Evolutionary conservation across 192 early-diverging fungal species (phyloP).

Genomic region (Coemansia sp.): DNA sequence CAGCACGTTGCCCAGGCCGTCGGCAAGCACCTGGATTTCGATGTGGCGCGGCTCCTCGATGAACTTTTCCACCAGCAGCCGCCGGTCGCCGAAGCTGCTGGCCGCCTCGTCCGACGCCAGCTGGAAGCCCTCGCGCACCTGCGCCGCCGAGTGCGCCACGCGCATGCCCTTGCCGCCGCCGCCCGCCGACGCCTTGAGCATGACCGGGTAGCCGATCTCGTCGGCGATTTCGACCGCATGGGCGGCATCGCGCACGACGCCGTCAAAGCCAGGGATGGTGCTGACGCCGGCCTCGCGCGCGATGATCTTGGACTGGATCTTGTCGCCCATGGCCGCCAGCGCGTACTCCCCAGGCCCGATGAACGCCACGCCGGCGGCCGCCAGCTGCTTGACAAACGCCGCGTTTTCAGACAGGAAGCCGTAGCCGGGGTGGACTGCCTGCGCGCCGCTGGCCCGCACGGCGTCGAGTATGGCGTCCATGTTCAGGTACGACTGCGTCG

Average conservation of each 20-base stretch:
- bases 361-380: slow-evolving; percentile 71
- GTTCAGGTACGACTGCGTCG: slow-evolving; percentile 82
- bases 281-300: slow-evolving; percentile 73
- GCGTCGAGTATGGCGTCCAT: slow-evolving; percentile 79
- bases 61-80: slow-evolving; percentile 91
- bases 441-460: slow-evolving; percentile 72
- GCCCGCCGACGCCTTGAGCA: slow-evolving; percentile 83
- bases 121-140: slow-evolving; percentile 75
- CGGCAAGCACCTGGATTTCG: slow-evolving; percentile 74
- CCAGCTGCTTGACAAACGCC: slow-evolving; percentile 77
- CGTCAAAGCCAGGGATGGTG: slow-evolving; percentile 88
- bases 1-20: slow-evolving; percentile 70
- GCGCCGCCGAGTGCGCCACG: slow-evolving; percentile 65
- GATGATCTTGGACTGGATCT: slow-evolving; percentile 79
- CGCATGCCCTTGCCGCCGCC: slow-evolving; percentile 89
- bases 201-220: slow-evolving; percentile 78
- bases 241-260: slow-evolving; percentile 70
- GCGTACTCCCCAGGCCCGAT: slow-evolving; percentile 71
- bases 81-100: slow-evolving; percentile 87
- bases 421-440: slow-evolving; percentile 96
- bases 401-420: slow-evolving; percentile 95
- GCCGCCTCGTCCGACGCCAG: slow-evolving; percentile 79
- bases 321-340: slow-evolving; percentile 81
- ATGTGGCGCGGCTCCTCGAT: slow-evolving; percentile 83
- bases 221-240: slow-evolving; percentile 75